Percentiles rank a stretch among this genome's conserved stretches.
Evolutionary conservation across 306 rosid species (phyloP).

Genomic region (Gastrolobium bilobum): DNA sequence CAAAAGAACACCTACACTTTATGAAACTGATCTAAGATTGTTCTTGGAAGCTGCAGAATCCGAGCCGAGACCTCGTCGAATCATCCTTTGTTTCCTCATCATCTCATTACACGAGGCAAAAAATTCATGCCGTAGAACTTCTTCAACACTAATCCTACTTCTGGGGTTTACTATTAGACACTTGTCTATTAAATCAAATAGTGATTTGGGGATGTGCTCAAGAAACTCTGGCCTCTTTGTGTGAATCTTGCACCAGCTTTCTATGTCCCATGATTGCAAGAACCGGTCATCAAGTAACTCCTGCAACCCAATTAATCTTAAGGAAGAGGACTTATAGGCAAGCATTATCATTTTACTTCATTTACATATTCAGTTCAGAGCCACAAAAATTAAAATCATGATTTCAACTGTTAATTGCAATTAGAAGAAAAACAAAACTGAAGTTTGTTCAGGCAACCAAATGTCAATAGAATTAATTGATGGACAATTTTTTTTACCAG

Average conservation of each 20-base stretch:
- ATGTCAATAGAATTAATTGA: neutral
- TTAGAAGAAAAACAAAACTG: slow-evolving; percentile 1
- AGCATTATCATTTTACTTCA: slow-evolving; percentile 7
- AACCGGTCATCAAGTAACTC: slow-evolving; percentile 58
- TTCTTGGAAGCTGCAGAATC: slow-evolving; percentile 32
- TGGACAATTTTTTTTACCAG: neutral
- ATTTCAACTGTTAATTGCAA: slow-evolving; percentile 1
- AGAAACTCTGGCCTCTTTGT: slow-evolving; percentile 67
- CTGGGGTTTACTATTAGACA: slow-evolving; percentile 78
- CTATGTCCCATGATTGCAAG: slow-evolving; percentile 57
- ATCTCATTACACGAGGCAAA: slow-evolving; percentile 60
- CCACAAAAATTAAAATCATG: neutral
- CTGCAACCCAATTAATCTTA: slow-evolving; percentile 51
- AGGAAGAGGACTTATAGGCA: slow-evolving; percentile 1
- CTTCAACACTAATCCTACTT: slow-evolving; percentile 67
- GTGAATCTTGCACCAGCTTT: slow-evolving; percentile 69
- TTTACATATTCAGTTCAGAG: slow-evolving; percentile 1
- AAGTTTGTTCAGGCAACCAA: slow-evolving; percentile 4
- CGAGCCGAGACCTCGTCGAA: slow-evolving; percentile 40
- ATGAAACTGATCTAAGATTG: slow-evolving; percentile 30
- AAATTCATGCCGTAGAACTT: slow-evolving; percentile 71
- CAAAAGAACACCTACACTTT: slow-evolving; percentile 4
- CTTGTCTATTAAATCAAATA: slow-evolving; percentile 72
- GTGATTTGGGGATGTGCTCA: slow-evolving; percentile 57
- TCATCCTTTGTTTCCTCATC: slow-evolving; percentile 58